Conservation (phyloP, 371 early-diverging fungal genomes). For the Nosema muscidifuracis region DNA sequence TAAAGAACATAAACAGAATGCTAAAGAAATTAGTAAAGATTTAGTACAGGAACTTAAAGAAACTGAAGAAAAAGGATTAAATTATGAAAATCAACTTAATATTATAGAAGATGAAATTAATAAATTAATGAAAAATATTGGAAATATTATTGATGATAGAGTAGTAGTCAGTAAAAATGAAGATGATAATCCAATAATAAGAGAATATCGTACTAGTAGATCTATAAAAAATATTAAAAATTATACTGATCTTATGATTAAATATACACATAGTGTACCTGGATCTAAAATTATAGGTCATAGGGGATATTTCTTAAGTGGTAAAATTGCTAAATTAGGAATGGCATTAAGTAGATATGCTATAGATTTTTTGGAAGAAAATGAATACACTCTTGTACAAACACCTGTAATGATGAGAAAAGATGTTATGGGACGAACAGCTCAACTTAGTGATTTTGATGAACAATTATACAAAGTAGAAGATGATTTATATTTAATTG, state of each 20-base stretch:
- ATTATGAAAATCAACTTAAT: constrained; percentile 18
- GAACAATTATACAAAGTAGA: constrained; percentile 93
- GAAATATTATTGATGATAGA: constrained; percentile 86
- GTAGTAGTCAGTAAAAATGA: constrained; percentile 81
- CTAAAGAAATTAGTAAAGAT: constrained; percentile 28
- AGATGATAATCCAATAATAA: constrained; percentile 74
- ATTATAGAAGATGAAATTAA: constrained; percentile 41
- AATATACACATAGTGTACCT: constrained; percentile 83
- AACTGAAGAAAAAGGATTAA: constrained; percentile 11
- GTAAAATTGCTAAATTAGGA: constrained; percentile 85
- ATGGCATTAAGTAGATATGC: constrained; percentile 91
- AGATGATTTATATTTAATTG: constrained; percentile 92
- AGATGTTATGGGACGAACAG: constrained; percentile 93
- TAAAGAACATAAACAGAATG: constrained; percentile 38
- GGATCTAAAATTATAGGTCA: constrained; percentile 92
- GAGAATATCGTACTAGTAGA: constrained; percentile 66
- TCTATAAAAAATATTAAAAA: constrained; percentile 53
- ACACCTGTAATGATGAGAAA: constrained; percentile 96
- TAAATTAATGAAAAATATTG: constrained; percentile 67
- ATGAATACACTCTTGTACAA: constrained; percentile 84
- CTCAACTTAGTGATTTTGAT: constrained; percentile 94
- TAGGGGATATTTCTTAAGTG: constrained; percentile 92
- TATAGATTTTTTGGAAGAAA: constrained; percentile 77
- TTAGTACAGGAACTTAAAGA: constrained; percentile 5
- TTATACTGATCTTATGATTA: constrained; percentile 68